Base-by-base conservation (phyloP, 352 stramenopile genomes). In the Phytophthora syringae region DNA sequence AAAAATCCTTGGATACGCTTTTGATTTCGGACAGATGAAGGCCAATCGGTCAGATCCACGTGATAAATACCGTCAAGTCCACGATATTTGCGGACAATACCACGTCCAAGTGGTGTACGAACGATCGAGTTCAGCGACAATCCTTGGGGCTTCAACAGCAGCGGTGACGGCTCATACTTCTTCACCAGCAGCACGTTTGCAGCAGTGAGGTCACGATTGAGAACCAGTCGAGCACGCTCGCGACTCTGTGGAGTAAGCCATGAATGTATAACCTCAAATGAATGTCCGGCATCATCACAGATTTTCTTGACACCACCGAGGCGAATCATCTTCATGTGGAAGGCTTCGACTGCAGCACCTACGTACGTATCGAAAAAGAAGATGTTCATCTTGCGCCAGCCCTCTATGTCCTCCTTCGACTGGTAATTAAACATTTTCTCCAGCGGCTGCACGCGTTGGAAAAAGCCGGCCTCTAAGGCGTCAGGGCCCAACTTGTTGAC, bases 311-410 rank as follows among this genome's bases (percentile, higher is more conserved):
- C 53, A 2, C 88, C 86, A 7, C 40, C 21, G 7, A 93, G 60
- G 7, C 84, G 83, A 20, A 95, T 72, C 60, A 89, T 90, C 50
- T 88, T 77, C 76, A 93, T 84, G 34, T 72, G 74, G 56, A 70
- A 91, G 24, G 84, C 86, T 39, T 97, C 81, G 4, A 94, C 74
- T 1, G 91, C 88, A 13, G 89, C 91, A 36, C 90, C 91, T 16
- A 95, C 75, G 45, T 97, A 97, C 32, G 89, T 97, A 66, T 96
- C 82, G 58, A 98, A 97, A 66, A 97, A 98, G 12, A 96, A 65
- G 27, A 97, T 96, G 64, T 95, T 94, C 70, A 96, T 95, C 59
- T 83, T 80, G 36, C 79, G 77, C 81, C 89, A 97, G 25, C 76
- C 76, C 44, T 88, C 81, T 18, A 93, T 40, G 45, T 90, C 83